phyloP scores from a whole-genome alignment of 2,329 filamentous ascomycete species.

The Sporothrix pallida region DNA sequence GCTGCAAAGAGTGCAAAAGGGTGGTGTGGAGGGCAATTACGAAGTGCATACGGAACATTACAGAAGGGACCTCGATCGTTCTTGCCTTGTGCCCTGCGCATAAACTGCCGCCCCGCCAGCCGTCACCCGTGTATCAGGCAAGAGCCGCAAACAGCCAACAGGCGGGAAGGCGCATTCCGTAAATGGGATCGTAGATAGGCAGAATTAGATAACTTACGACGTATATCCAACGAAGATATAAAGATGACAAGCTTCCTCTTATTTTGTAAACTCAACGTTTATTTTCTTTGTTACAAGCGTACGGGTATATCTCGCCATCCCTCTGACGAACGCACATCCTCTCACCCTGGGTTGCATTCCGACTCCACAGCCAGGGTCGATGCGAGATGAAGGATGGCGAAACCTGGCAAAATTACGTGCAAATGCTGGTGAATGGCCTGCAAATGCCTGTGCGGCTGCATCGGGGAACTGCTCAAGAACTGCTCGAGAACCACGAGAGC shows the following conservation, averaged over 20 bases:
- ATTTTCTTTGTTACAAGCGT: not conserved
- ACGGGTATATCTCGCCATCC: not conserved
- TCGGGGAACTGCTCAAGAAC: not conserved
- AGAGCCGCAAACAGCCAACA: constrained; percentile 1
- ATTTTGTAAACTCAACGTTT: too few relatives aligned
- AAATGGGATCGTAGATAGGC: not conserved
- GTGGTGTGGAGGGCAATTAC: constrained; percentile 1
- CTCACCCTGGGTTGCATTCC: constrained; percentile 12
- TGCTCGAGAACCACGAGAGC: too few relatives aligned
- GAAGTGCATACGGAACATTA: not conserved
- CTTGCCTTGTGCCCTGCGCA: not conserved
- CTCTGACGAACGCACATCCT: constrained; percentile 4
- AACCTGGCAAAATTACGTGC: not conserved
- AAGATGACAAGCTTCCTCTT: not conserved
- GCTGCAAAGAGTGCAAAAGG: not conserved
- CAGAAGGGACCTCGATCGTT: not conserved
- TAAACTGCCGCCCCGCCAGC: constrained; percentile 27
- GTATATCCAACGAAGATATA: not conserved
- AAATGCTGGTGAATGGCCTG: not conserved
- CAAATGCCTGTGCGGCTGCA: not conserved
- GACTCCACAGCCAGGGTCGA: constrained; percentile 9
- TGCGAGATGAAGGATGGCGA: constrained; percentile 18
- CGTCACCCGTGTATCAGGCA: constrained; percentile 27
- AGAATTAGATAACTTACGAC: not conserved
- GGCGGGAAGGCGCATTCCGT: constrained; percentile 16